These are phyloP conservation scores for Pseudogymnoascus sp. DNA, from an alignment of 2,329 filamentous ascomycete genomes.

Conservation along the genomic window DNA sequence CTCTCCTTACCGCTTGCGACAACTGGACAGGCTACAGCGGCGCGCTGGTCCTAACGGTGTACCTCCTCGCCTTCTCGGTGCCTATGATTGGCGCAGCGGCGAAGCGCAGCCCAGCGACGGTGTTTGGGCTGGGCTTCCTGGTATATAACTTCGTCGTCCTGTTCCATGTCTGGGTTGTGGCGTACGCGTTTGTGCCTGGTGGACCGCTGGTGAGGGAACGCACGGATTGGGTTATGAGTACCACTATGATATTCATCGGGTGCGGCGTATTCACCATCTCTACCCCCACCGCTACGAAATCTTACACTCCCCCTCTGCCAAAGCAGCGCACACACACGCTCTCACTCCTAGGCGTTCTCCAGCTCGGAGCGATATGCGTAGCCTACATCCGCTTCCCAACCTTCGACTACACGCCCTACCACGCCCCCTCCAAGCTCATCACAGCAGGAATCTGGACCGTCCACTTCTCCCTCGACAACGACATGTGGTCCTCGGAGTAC, in stretches of 20 bases:
- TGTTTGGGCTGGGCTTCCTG: constrained; percentile 83
- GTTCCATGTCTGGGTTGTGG: constrained; percentile 98
- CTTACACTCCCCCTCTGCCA: constrained; percentile 28
- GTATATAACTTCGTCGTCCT: constrained; percentile 89
- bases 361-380: constrained; percentile 69
- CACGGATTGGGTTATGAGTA: constrained; percentile 91
- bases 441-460: constrained; percentile 98
- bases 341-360: constrained; percentile 65
- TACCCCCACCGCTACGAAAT: constrained; percentile 30
- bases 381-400: constrained; percentile 88
- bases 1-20: constrained; percentile 63
- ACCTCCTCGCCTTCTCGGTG: constrained; percentile 72
- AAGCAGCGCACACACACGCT: constrained; percentile 56
- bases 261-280: constrained; percentile 70
- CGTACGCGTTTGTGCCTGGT: constrained; percentile 94
- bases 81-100: constrained; percentile 69
- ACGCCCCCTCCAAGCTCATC: constrained; percentile 75
- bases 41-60: constrained; percentile 64
- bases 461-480: constrained; percentile 94
- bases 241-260: constrained; percentile 76
- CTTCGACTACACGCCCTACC: constrained; percentile 86
- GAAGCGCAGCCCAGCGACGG: constrained; percentile 65
- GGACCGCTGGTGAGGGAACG: constrained; percentile 86
- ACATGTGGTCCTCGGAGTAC: constrained; percentile 96
- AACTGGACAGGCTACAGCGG: constrained; percentile 91